Conservation (phyloP, 2,329 filamentous ascomycete genomes). For the Penicillium sp. region DNA sequence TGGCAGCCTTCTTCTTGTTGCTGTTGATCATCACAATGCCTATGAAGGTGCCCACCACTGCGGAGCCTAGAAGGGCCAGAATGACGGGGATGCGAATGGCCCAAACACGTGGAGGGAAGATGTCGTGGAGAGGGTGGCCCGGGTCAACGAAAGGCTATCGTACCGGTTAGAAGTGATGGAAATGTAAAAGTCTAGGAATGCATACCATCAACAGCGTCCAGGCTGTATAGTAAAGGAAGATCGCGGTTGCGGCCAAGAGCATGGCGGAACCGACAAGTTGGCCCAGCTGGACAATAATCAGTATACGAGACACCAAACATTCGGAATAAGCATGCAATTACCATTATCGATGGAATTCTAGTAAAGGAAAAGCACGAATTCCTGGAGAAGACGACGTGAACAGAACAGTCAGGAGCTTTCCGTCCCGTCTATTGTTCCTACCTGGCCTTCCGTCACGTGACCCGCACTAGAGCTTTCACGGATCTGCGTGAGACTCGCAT, state of each 20-base stretch:
- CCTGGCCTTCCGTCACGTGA: conserved; percentile 19
- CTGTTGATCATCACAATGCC: conserved; percentile 98
- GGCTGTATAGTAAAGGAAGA: conserved; percentile 89
- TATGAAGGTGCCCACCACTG: conserved; percentile 93
- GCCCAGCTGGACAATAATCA: conserved; percentile 65
- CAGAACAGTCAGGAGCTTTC: conserved; percentile 19
- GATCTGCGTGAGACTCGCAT: conserved; percentile 4
- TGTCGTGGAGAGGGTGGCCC: conserved; percentile 83
- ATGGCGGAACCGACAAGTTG: conserved; percentile 73
- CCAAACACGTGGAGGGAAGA: conserved; percentile 98
- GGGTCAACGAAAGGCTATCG: conserved; percentile 90
- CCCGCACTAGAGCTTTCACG: conserved; percentile 17
- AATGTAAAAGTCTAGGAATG: neutral
- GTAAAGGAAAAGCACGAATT: conserved; percentile 7
- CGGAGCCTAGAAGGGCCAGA: conserved; percentile 81
- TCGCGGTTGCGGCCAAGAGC: conserved; percentile 66
- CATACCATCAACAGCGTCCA: conserved; percentile 96
- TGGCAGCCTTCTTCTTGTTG: conserved; percentile 95
- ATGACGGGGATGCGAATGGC: conserved; percentile 98
- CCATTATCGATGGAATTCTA: conserved; percentile 22
- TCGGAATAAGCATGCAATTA: conserved; percentile 4
- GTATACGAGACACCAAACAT: neutral
- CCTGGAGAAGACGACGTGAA: conserved; percentile 8
- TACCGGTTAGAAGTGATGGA: neutral
- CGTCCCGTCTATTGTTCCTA: conserved; percentile 8